Conservation (phyloP, 2,329 filamentous ascomycete species). For the Acephala macrosclerotiorum region DNA sequence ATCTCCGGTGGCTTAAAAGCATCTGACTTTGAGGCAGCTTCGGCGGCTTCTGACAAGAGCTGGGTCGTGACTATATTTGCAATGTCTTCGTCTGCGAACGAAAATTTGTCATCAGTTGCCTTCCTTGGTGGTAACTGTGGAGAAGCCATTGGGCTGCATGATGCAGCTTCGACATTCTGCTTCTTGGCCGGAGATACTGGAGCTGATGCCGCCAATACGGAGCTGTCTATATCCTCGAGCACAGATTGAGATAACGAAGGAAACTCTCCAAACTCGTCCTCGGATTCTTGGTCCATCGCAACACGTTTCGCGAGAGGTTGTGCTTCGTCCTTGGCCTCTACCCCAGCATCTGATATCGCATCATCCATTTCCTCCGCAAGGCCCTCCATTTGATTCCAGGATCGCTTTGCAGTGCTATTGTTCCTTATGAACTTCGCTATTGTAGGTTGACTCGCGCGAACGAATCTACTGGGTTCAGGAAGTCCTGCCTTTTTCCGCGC, state of each 20-base stretch:
- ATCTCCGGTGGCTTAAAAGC: conserved; percentile 6
- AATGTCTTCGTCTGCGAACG: conserved; percentile 15
- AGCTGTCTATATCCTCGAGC: conserved; percentile 35
- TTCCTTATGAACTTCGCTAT: conserved; percentile 59
- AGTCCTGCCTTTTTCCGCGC: conserved; percentile 59
- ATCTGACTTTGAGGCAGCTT: conserved; percentile 24
- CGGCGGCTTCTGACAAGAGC: conserved; percentile 29
- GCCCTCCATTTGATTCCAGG: conserved; percentile 31
- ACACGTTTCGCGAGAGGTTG: conserved; percentile 27
- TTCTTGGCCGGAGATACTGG: conserved; percentile 8
- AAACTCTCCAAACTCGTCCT: conserved; percentile 45
- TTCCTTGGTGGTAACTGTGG: conserved; percentile 22
- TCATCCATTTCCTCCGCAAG: conserved; percentile 33
- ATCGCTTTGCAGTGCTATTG: conserved; percentile 33
- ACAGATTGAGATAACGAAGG: conserved; percentile 41
- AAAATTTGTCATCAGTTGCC: conserved; percentile 17
- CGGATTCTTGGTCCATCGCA: conserved; percentile 32
- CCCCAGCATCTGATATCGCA: not conserved
- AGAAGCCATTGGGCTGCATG: conserved; percentile 1
- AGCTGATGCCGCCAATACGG: conserved; percentile 14
- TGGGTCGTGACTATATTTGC: conserved; percentile 31
- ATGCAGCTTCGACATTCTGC: not conserved
- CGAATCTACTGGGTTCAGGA: conserved; percentile 55
- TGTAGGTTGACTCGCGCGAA: conserved; percentile 63
- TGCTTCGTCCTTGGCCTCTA: not conserved